Evolutionary conservation across 345 rosid genomes (phyloP), one percentile per base, ranked within the genome.

Genomic region (Bruguiera gymnorhiza): DNA sequence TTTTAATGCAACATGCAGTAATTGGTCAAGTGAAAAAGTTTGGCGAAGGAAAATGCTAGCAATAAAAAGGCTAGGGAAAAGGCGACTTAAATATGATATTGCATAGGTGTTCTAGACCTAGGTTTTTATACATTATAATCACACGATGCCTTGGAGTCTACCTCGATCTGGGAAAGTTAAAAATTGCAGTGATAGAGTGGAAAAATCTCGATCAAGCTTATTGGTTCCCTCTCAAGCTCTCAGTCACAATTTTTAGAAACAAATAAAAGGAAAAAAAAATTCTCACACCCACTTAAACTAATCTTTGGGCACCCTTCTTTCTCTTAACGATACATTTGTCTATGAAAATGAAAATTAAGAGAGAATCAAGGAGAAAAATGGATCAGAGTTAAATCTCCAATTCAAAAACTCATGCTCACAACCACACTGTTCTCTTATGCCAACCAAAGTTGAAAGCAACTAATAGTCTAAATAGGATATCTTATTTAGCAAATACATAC

Each of bases 141-240:
- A 82, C 81, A 84, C 79, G 82, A 79, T 71, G 70, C 37, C 73
- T 82, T 66, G 79, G 77, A 71, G 72, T 79, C 75, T 77, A 77
- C 75, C 80, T 74, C 72, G 65, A 26, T 26, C 64, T 61, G 60
- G 77, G 64, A 70, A 74, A 77, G 73, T 72, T 70, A 56, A 65
- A 74, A 36, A 75, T 64, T 79, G 55, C 72, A 43, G 72, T 69
- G 71, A 27, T 36, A 64, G 68, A 43, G 50, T 68, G 48, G 63
- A 67, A 66, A 63, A 70, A 43, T 11, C 75, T 80, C 76, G 81
- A 83, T 79, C 75, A 71, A 52, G 32, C 67, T 61, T 60, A 24
- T 56, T 24, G 60, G 19, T 56, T 56, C 50, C 50, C 19, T 43
- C 50, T 43, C 37, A 54, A 11, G 27, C 21, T 20, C 27, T 21